Conservation (phyloP, 345 rosid genomes). For the Sonneratia alba region DNA sequence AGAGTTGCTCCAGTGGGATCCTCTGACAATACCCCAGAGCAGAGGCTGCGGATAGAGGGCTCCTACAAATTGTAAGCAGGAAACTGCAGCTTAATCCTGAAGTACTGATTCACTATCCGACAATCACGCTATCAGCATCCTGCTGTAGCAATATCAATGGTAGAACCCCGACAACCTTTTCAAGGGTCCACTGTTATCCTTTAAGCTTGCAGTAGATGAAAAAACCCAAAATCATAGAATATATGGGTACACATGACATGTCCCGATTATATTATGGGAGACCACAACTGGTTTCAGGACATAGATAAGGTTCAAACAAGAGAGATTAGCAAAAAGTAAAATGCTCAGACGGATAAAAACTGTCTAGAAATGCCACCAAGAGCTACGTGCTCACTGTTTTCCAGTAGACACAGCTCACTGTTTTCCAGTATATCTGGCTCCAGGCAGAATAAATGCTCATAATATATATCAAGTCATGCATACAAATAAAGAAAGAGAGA, state of each 20-base stretch:
- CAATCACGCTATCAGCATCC: not conserved
- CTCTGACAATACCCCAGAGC: not conserved
- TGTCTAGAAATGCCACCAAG: not conserved
- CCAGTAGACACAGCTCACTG: not conserved
- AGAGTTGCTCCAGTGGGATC: not conserved
- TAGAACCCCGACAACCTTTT: too few relatives aligned
- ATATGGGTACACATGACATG: not conserved
- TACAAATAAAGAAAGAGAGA: not conserved
- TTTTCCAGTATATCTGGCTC: not conserved
- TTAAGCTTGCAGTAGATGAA: not conserved
- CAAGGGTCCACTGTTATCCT: not conserved
- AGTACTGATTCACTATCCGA: too few relatives aligned
- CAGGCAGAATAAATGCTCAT: not conserved
- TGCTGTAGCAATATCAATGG: not conserved
- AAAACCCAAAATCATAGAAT: not conserved
- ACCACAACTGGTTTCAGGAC: not conserved
- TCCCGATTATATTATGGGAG: not conserved
- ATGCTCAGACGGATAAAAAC: too few relatives aligned
- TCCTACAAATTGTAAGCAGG: not conserved
- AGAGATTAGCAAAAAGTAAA: too few relatives aligned
- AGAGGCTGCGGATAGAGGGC: not conserved
- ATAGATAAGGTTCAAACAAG: too few relatives aligned
- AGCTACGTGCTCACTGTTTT: not conserved
- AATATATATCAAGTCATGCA: not conserved
- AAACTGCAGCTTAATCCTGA: not conserved